Conservation (phyloP, 768 basidiomycete genomes). For the Russula dissimulans region DNA sequence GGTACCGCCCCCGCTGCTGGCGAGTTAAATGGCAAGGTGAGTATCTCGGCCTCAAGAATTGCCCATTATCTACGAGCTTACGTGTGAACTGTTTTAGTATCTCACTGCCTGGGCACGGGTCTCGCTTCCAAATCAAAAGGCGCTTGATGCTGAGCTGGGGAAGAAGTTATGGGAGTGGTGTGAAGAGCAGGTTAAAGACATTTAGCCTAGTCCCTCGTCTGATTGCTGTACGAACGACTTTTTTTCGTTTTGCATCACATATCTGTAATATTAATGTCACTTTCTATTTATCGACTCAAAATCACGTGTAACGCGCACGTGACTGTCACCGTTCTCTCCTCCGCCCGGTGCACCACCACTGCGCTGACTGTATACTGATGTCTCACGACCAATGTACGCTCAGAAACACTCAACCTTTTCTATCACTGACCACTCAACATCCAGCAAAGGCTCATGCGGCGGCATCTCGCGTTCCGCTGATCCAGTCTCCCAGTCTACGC, state of each 20-base stretch:
- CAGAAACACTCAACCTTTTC: not conserved
- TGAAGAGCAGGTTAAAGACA: conserved; percentile 23
- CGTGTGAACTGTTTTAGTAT: conserved; percentile 14
- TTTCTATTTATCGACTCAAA: no score
- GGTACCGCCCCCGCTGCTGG: conserved; percentile 11
- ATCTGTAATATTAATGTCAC: no score
- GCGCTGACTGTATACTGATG: not conserved
- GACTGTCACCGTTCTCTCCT: no score
- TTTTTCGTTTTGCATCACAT: no score
- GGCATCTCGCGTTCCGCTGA: conserved; percentile 69
- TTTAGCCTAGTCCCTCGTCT: not conserved
- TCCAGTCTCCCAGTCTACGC: conserved; percentile 86
- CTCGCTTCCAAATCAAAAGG: conserved; percentile 13
- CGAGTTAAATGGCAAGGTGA: conserved; percentile 14
- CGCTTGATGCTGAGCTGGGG: conserved; percentile 17
- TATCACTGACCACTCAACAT: not conserved
- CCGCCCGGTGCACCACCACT: no score
- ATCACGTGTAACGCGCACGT: no score
- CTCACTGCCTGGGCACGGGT: conserved; percentile 24
- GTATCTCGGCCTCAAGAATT: not conserved
- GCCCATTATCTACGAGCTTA: not conserved
- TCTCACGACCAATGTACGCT: conserved; percentile 12
- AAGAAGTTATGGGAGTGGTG: conserved; percentile 26
- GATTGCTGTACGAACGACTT: no score
- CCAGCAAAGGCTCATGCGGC: conserved; percentile 53